phyloP scores from a whole-genome alignment of 2,329 filamentous ascomycete genomes.

The Gnomoniopsis smithogilvyi region DNA sequence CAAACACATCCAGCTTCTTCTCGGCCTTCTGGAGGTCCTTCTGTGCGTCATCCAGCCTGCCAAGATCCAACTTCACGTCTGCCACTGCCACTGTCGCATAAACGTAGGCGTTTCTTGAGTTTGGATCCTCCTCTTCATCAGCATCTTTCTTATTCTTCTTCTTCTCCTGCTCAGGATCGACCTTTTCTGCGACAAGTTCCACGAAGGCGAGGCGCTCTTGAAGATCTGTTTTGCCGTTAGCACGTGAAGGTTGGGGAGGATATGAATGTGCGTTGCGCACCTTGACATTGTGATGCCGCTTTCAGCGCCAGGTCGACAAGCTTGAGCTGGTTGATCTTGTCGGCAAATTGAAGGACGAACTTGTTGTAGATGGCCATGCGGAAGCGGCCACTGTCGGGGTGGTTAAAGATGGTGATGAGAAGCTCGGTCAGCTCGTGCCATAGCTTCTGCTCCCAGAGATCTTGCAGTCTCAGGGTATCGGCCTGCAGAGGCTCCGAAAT shows the following conservation, averaged over 20 bases:
- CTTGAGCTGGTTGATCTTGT: conserved; percentile 99
- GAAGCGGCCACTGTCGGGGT: conserved; percentile 76
- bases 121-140: conserved; percentile 19
- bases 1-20: conserved; percentile 83
- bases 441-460: conserved; percentile 96
- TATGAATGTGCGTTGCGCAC: conserved; percentile 39
- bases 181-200: conserved; percentile 76
- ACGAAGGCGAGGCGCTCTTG: conserved; percentile 84
- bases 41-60: conserved; percentile 77
- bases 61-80: conserved; percentile 77
- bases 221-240: conserved; percentile 60
- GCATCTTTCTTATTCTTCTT: conserved; percentile 19
- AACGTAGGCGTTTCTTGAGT: conserved; percentile 89
- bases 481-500: conserved; percentile 75
- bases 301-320: conserved; percentile 87
- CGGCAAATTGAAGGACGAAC: conserved; percentile 93
- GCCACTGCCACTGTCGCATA: conserved; percentile 91
- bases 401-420: conserved; percentile 82
- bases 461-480: conserved; percentile 88
- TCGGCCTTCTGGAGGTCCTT: conserved; percentile 86
- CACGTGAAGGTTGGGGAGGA: background rate
- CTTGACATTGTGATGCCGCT: conserved; percentile 79
- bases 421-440: conserved; percentile 97
- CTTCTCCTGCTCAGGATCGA: conserved; percentile 71
- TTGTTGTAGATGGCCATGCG: conserved; percentile 88